Conservation (phyloP, 1,284 basidiomycete genomes). For the Ceratobasidium sp. region DNA sequence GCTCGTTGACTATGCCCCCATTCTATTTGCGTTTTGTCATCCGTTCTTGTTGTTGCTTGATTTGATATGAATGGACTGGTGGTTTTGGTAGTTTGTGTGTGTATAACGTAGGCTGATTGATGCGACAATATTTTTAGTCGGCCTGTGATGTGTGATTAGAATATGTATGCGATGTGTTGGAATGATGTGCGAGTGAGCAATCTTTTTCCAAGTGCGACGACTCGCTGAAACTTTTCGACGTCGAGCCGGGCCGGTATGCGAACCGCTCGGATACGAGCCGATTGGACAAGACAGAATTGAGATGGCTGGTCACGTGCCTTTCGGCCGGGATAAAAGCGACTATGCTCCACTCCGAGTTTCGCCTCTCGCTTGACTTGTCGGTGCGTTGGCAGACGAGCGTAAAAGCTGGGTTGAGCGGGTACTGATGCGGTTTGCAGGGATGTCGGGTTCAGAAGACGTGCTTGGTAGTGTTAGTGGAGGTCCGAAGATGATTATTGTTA, state of each 20-base stretch:
- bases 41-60: not conserved
- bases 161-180: no score
- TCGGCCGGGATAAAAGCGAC: conserved; percentile 25
- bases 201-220: no score
- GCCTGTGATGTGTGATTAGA: not conserved
- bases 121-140: not conserved
- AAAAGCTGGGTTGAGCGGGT: not conserved
- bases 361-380: not conserved
- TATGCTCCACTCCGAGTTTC: not conserved
- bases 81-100: not conserved
- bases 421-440: conserved; percentile 13
- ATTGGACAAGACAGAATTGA: not conserved
- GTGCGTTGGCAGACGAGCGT: conserved; percentile 1
- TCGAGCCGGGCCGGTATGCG: not conserved
- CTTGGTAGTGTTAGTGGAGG: conserved; percentile 21
- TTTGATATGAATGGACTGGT: conserved; percentile 9
- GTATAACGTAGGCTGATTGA: not conserved
- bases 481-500: conserved; percentile 62
- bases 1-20: conserved; percentile 14
- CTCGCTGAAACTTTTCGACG: no score
- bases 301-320: not conserved
- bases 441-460: not conserved
- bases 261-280: conserved; percentile 10
- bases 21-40: conserved; percentile 24
- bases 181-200: no score